Evolutionary conservation across 306 rosid genomes (phyloP).

Genomic region (Vigna nakashimae): DNA sequence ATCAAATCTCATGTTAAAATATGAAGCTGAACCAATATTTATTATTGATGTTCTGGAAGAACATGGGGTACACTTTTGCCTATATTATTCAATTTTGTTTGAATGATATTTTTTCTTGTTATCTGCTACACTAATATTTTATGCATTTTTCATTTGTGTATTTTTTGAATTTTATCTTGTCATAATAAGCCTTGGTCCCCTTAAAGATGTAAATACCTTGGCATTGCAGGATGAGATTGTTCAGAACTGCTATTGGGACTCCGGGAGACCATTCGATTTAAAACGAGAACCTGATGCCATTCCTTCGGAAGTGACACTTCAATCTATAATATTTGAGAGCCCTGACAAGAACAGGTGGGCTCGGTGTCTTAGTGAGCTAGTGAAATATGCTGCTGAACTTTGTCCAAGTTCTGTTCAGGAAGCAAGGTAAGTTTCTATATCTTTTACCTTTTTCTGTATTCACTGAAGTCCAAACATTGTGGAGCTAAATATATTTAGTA

Average conservation of each 20-base stretch:
- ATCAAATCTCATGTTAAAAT: constrained; percentile 69
- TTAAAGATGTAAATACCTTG: constrained; percentile 39
- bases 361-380: constrained; percentile 94
- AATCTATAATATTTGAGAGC: constrained; percentile 97
- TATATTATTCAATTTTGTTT: constrained; percentile 33
- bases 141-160: constrained; percentile 3
- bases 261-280: constrained; percentile 92
- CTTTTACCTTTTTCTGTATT: constrained; percentile 28
- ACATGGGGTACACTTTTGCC: constrained; percentile 78
- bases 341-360: constrained; percentile 99
- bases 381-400: constrained; percentile 94
- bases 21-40: constrained; percentile 95
- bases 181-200: constrained; percentile 3
- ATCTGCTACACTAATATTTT: constrained; percentile 59
- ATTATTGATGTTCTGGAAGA: constrained; percentile 96
- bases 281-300: constrained; percentile 94
- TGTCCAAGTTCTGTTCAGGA: constrained; percentile 95
- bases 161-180: constrained; percentile 41
- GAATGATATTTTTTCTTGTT: not conserved
- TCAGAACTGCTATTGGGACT: constrained; percentile 97
- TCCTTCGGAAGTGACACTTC: constrained; percentile 92
- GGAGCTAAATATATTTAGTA: constrained; percentile 26
- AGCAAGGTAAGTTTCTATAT: constrained; percentile 70
- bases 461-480: constrained; percentile 32
- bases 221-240: constrained; percentile 91